Percentiles rank a stretch among this genome's conserved stretches.
Conservation (phyloP, 2,329 filamentous ascomycete genomes). For the Lasiodiplodia theobromae region DNA sequence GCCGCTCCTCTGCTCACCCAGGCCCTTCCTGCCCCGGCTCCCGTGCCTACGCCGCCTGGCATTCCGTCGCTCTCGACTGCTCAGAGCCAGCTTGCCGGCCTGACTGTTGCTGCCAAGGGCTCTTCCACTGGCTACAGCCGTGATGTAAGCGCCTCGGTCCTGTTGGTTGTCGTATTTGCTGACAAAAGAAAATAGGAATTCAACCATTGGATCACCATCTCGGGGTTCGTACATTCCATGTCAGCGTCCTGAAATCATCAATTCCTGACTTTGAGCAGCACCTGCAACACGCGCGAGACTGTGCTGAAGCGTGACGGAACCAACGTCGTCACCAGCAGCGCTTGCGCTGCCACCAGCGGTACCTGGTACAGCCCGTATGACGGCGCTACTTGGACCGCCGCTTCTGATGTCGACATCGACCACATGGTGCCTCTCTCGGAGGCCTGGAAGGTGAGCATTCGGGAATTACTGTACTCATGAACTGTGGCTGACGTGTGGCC, state of each 20-base stretch:
- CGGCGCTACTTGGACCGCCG: slow-evolving; percentile 71
- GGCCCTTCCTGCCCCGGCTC: slow-evolving; percentile 41
- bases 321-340: slow-evolving; percentile 63
- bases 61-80: slow-evolving; percentile 68
- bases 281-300: slow-evolving; percentile 75
- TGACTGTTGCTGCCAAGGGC: slow-evolving; percentile 65
- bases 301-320: slow-evolving; percentile 78
- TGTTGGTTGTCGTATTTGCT: slow-evolving; percentile 39
- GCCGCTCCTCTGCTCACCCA: slow-evolving; percentile 14
- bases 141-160: slow-evolving; percentile 70
- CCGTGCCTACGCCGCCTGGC: slow-evolving; percentile 59
- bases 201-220: slow-evolving; percentile 28
- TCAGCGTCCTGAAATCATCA: not conserved
- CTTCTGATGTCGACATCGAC: slow-evolving; percentile 80
- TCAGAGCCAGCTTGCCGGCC: slow-evolving; percentile 61
- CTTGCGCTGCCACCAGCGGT: slow-evolving; percentile 71
- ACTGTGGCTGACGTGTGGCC: not conserved
- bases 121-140: slow-evolving; percentile 68
- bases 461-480: not conserved
- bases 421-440: slow-evolving; percentile 83
- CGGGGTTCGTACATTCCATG: not conserved
- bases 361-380: slow-evolving; percentile 78
- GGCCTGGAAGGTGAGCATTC: slow-evolving; percentile 71
- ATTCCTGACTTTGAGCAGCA: slow-evolving; percentile 52
- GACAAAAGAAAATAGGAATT: slow-evolving; percentile 10